Percentiles rank a stretch among this genome's conserved stretches.
These are phyloP conservation scores for Sphaerosporella brunnea DNA, from an alignment of 495 filamentous ascomycete species.

Conservation along the genomic window DNA sequence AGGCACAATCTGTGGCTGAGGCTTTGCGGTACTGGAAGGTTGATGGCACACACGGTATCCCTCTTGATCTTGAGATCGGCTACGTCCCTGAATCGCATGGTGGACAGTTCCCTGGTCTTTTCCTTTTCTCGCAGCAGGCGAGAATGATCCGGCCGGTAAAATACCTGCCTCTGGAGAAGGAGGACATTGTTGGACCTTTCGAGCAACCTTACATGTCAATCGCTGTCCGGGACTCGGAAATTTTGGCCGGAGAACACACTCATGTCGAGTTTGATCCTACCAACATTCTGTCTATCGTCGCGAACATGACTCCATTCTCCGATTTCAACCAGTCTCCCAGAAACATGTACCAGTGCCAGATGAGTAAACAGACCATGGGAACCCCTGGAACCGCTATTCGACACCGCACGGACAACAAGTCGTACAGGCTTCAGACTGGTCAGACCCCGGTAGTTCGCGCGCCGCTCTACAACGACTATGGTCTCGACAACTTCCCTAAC, in stretches of 20 bases:
- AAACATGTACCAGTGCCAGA: conserved; percentile 99
- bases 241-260: conserved; percentile 68
- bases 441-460: conserved; percentile 89
- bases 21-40: conserved; percentile 89
- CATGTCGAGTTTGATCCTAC: conserved; percentile 92
- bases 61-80: conserved; percentile 72
- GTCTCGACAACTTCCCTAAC: conserved; percentile 95
- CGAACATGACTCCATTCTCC: conserved; percentile 97
- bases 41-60: conserved; percentile 69
- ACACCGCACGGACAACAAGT: conserved; percentile 91
- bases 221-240: conserved; percentile 65
- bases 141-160: conserved; percentile 85
- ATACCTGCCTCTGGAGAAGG: conserved; percentile 65
- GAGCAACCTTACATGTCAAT: conserved; percentile 99
- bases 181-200: conserved; percentile 77
- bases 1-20: conserved; percentile 61
- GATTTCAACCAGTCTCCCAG: conserved; percentile 97
- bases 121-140: conserved; percentile 70
- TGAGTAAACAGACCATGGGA: conserved; percentile 99
- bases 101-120: conserved; percentile 88
- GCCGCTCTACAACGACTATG: conserved; percentile 85
- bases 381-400: conserved; percentile 74
- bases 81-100: conserved; percentile 70
- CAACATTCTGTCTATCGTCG: conserved; percentile 91
- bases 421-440: conserved; percentile 84